Conservation (phyloP, 345 rosid species). For the Dovyalis caffra region DNA sequence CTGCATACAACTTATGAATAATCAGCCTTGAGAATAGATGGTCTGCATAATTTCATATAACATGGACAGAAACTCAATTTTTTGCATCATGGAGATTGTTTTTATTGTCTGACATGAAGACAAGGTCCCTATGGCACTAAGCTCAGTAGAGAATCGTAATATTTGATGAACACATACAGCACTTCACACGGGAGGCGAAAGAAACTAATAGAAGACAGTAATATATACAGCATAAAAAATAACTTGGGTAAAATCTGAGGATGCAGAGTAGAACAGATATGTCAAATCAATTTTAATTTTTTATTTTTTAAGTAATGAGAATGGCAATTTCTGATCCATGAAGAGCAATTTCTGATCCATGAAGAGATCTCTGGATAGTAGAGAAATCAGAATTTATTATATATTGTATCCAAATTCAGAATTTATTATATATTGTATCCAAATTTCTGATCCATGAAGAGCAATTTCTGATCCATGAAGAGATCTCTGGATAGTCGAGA, state of each 20-base stretch:
- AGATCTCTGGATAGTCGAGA: no score
- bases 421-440: no score
- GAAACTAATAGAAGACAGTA: not conserved
- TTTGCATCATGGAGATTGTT: not conserved
- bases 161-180: not conserved
- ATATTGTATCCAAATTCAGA: no score
- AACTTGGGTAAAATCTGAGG: not conserved
- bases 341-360: not conserved
- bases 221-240: not conserved
- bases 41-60: not conserved
- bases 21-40: conserved; percentile 11
- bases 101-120: not conserved
- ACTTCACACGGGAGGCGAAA: not conserved
- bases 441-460: not conserved
- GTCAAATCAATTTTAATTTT: not conserved
- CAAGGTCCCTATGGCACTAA: not conserved
- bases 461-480: no score
- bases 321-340: not conserved
- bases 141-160: not conserved
- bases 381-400: no score
- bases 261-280: not conserved
- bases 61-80: not conserved
- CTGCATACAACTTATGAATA: conserved; percentile 32
- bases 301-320: no score
- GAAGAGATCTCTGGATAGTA: not conserved